Percentiles rank a stretch among this genome's conserved stretches.
Conservation (phyloP, 331 rosid genomes). For the Pyracantha coccinea region DNA sequence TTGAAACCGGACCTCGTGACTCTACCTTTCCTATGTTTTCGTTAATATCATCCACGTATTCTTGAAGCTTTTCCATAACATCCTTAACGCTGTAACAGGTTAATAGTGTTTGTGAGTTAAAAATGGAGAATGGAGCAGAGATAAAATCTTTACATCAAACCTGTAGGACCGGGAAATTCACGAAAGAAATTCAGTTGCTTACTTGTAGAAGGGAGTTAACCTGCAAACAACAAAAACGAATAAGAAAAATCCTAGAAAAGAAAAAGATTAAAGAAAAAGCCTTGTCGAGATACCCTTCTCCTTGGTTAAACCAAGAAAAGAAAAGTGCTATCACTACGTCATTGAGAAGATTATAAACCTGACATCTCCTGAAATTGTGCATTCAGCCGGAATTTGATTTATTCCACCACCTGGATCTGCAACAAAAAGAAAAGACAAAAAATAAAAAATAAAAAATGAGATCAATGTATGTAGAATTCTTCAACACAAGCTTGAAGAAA, state of each 20-base stretch:
- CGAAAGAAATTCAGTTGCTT: constrained; percentile 32
- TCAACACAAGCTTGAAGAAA: constrained; percentile 9
- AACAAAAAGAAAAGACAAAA: not conserved
- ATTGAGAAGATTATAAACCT: constrained; percentile 37
- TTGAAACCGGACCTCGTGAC: constrained; percentile 30
- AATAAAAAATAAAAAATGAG: not conserved
- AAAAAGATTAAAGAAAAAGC: not conserved
- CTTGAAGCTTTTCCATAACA: constrained; percentile 54
- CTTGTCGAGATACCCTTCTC: not conserved
- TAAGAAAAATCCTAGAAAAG: not conserved
- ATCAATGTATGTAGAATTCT: not conserved
- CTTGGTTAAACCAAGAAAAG: not conserved
- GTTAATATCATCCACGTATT: constrained; percentile 72
- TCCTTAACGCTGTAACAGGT: constrained; percentile 59
- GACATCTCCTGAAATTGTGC: constrained; percentile 93
- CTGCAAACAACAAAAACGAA: constrained; percentile 33
- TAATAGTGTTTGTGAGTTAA: constrained; percentile 5
- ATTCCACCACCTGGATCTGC: constrained; percentile 98
- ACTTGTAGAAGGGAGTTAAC: constrained; percentile 94
- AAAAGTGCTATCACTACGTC: not conserved
- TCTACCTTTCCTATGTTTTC: constrained; percentile 46
- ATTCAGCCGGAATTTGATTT: constrained; percentile 91
- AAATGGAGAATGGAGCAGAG: constrained; percentile 7
- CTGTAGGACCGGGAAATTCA: constrained; percentile 11
- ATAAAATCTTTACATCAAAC: not conserved